Evolutionary conservation across 306 rosid species (phyloP).

Genomic region (Quercus bicolor): DNA sequence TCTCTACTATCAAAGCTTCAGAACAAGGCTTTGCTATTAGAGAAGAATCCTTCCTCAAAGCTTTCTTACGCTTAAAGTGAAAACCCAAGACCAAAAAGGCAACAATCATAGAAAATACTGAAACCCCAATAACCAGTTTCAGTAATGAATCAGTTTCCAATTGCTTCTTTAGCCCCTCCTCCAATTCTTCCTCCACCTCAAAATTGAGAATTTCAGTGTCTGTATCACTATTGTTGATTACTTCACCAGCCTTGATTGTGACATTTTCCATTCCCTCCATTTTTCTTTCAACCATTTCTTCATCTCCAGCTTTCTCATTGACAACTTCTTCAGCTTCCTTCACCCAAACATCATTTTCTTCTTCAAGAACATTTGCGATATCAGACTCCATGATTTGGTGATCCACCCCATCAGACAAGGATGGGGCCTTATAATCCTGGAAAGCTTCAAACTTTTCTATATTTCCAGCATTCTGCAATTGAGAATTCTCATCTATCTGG

Average conservation of each 20-base stretch:
- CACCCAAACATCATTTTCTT: not conserved
- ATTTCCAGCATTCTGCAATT: not conserved
- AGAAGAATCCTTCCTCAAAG: not conserved
- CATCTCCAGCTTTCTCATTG: not conserved
- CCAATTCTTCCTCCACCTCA: not conserved
- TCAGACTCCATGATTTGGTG: not conserved
- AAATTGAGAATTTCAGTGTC: not conserved
- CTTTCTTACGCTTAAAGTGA: not conserved
- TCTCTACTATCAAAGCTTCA: not conserved
- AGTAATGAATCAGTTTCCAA: slow-evolving; percentile 1
- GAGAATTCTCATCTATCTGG: not conserved
- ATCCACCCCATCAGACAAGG: not conserved
- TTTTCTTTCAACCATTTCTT: slow-evolving; percentile 13
- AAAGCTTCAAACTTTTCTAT: slow-evolving; percentile 17
- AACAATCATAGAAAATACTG: slow-evolving; percentile 4
- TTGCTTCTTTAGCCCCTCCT: slow-evolving; percentile 6
- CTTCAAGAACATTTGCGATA: not conserved
- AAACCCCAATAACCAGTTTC: slow-evolving; percentile 18
- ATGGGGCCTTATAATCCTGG: not conserved
- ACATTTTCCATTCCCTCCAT: not conserved
- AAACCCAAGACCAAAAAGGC: slow-evolving; percentile 10
- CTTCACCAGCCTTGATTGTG: slow-evolving; percentile 1
- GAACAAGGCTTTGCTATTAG: not conserved
- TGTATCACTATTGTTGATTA: not conserved
- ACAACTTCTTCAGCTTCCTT: slow-evolving; percentile 5